Base-by-base conservation (phyloP, 23 red algal species). In the Pyropia yezoensis region DNA sequence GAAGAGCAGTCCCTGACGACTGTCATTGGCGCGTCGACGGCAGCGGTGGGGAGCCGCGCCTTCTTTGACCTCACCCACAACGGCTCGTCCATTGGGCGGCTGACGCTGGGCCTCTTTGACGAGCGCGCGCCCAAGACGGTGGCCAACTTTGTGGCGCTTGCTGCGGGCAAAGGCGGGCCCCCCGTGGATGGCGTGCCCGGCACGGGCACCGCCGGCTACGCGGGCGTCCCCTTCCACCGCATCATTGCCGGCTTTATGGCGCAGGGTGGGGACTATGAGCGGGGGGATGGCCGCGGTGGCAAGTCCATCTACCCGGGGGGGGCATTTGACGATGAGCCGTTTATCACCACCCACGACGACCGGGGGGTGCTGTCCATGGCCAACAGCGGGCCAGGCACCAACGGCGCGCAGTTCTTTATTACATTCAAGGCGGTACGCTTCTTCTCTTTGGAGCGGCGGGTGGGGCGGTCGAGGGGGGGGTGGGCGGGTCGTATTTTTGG, bases 281-380 rank as follows among this genome's bases (percentile, higher is more conserved):
- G 67, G 26, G 83, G 78, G 15, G 58, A 96, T 55, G 91, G 91
- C 24, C 84, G 73, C 12, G 91, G 91, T 6, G 81, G 84, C 33
- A 88, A 70, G 71, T 85, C 78, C 59, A 96, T 96, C 19, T 96
- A 96, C 61, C 83, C 83, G 27, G 69, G 71, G 30, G 67, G 33
- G 8, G 49, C 62, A 7, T 82, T 93, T 71, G 56, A 60, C 8
- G 88, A 93, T 57, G 88, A 93, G 79, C 66, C 54, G 3, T 66
- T 87, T 16, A 69, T 70, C 23, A 79, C 81, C n/a, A 60, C 70
- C n/a, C 91, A 96, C 69, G 85, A 68, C 19, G 83, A 73, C 15
- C 67, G 79, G 49, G 91, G 91, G 0, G 28, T 96, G 29, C 72
- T 96, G 24, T 82, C 83, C 53, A 96, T 96, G 91, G 91, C 83